Conservation (phyloP, 371 early-diverging fungal species). For the Circinella minor region DNA sequence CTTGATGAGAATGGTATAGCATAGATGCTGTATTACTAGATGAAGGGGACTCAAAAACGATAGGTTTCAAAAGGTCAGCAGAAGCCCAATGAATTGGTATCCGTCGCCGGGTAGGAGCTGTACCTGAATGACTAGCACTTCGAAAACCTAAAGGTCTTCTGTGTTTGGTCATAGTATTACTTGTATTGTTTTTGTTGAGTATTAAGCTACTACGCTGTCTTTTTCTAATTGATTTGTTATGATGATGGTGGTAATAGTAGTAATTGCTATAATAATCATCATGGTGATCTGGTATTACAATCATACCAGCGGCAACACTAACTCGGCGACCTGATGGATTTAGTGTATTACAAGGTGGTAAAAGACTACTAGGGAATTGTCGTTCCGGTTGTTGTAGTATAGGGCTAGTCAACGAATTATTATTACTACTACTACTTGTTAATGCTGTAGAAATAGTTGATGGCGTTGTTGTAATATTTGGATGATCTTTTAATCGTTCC, state of each 20-base stretch:
- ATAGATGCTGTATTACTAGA: neutral
- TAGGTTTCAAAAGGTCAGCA: neutral
- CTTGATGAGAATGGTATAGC: neutral
- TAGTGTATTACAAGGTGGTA: constrained; percentile 20
- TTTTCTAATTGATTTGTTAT: constrained; percentile 7
- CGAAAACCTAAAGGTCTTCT: constrained; percentile 9
- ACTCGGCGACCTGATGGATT: constrained; percentile 37
- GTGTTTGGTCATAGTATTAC: neutral
- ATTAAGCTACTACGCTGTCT: constrained; percentile 9
- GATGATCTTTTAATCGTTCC: constrained; percentile 36
- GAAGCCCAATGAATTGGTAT: constrained; percentile 5
- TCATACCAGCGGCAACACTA: constrained; percentile 53
- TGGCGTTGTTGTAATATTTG: constrained; percentile 16
- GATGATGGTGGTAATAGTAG: neutral
- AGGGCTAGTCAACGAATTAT: too few species aligned
- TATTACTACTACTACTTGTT: neutral
- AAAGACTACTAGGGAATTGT: constrained; percentile 26
- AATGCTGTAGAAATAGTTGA: constrained; percentile 7
- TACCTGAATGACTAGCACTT: constrained; percentile 11
- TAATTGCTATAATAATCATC: neutral
- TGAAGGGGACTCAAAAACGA: neutral
- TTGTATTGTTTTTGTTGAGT: neutral
- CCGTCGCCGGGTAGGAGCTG: neutral
- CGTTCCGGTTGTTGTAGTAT: constrained; percentile 10
- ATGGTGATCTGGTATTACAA: constrained; percentile 40